These are phyloP conservation scores for Passalora sequoiae DNA, from an alignment of 2,329 filamentous ascomycete genomes.

Conservation along the genomic window DNA sequence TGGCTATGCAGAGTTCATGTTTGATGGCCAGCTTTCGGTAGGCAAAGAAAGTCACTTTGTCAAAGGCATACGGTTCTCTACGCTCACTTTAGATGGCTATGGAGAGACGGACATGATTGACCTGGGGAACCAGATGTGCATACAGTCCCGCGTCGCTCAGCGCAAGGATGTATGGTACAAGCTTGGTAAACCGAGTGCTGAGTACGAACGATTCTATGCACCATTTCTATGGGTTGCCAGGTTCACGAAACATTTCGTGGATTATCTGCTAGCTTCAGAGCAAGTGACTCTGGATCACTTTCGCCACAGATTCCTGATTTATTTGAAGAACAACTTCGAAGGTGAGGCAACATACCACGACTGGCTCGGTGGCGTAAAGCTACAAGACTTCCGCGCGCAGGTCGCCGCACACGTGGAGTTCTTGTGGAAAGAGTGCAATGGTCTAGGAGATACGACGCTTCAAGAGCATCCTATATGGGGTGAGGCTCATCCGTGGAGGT, in stretches of 20 bases:
- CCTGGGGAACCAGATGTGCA: conserved; percentile 49
- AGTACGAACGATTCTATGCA: conserved; percentile 59
- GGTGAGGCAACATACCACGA: conserved; percentile 41
- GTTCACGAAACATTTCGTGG: conserved; percentile 65
- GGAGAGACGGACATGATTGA: conserved; percentile 46
- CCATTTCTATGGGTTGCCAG: conserved; percentile 67
- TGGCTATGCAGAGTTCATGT: conserved; percentile 40
- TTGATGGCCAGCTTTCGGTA: conserved; percentile 56
- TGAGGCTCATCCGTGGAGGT: conserved; percentile 31
- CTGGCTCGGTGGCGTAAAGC: conserved; percentile 49
- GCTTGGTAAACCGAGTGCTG: conserved; percentile 50
- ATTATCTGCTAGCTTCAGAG: conserved; percentile 50
- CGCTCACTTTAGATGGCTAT: conserved; percentile 64
- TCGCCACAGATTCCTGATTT: conserved; percentile 50
- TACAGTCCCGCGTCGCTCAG: conserved; percentile 47
- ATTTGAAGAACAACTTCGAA: conserved; percentile 49
- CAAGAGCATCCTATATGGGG: conserved; percentile 35
- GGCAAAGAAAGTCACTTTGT: conserved; percentile 49
- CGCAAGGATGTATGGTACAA: conserved; percentile 56
- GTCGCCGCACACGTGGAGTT: conserved; percentile 58
- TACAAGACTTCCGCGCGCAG: conserved; percentile 58
- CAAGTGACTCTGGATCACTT: conserved; percentile 55
- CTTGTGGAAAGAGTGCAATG: conserved; percentile 59
- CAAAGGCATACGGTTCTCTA: conserved; percentile 50
- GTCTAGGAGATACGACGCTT: conserved; percentile 35